Percentiles rank a stretch among this genome's conserved stretches.
Conservation (phyloP, 352 stramenopile genomes). For the Phytophthora agathidicida region DNA sequence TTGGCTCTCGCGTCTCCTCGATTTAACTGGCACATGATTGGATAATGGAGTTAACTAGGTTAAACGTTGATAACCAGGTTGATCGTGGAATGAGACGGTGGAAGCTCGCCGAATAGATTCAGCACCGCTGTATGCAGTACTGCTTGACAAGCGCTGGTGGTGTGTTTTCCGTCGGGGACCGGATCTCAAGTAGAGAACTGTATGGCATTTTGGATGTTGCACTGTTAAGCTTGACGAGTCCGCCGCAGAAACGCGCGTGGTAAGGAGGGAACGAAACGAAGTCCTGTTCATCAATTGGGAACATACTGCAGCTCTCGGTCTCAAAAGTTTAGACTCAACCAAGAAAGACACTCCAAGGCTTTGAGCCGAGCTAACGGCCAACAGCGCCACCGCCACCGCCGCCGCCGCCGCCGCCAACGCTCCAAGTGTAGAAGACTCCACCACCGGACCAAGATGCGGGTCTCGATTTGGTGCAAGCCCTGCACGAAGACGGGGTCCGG, state of each 20-base stretch:
- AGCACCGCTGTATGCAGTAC: too few relatives aligned
- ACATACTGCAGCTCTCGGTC: too few relatives aligned
- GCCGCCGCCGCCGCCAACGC: neutral
- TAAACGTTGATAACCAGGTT: neutral
- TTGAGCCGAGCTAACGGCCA: too few relatives aligned
- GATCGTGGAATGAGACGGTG: neutral
- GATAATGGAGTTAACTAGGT: neutral
- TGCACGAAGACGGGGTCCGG: conserved; percentile 17
- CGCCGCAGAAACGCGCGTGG: conserved; percentile 11
- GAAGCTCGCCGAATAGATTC: neutral
- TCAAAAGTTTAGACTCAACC: too few relatives aligned
- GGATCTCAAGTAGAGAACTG: too few relatives aligned
- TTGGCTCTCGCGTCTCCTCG: conserved; percentile 28
- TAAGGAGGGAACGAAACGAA: neutral
- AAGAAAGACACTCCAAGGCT: too few relatives aligned
- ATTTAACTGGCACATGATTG: conserved; percentile 1
- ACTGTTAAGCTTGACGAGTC: too few relatives aligned
- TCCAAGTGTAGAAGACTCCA: neutral
- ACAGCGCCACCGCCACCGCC: too few relatives aligned
- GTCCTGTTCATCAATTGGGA: neutral
- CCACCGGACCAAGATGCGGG: conserved; percentile 15
- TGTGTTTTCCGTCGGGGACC: too few relatives aligned
- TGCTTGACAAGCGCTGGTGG: too few relatives aligned
- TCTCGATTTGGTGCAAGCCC: conserved; percentile 32
- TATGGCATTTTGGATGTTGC: too few relatives aligned